Evolutionary conservation across 345 rosid genomes (phyloP).

Genomic region (Erysimum cheiranthoides): DNA sequence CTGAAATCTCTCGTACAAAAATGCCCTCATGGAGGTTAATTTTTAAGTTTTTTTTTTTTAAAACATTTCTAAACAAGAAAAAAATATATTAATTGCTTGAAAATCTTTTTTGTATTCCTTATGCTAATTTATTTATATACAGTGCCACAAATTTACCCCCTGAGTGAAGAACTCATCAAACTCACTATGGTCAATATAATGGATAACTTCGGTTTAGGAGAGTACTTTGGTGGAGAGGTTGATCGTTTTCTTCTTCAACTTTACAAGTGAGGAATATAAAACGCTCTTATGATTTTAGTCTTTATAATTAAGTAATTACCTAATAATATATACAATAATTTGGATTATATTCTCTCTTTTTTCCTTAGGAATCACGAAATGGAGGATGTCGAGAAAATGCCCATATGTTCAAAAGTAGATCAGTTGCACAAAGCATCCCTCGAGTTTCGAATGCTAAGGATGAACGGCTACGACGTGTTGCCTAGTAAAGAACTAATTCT

Average conservation of each 20-base stretch:
- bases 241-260: constrained; percentile 47
- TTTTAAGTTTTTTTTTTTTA: not conserved
- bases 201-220: constrained; percentile 56
- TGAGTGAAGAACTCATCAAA: constrained; percentile 57
- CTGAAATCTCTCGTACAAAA: constrained; percentile 51
- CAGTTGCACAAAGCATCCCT: constrained; percentile 57
- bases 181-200: constrained; percentile 57
- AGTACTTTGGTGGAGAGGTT: constrained; percentile 55
- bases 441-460: constrained; percentile 58
- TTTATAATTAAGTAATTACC: not conserved
- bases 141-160: constrained; percentile 56
- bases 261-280: constrained; percentile 45
- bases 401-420: constrained; percentile 17
- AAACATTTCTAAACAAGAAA: not conserved
- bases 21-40: constrained; percentile 53
- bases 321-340: not conserved
- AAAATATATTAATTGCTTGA: not conserved
- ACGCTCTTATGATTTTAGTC: not conserved
- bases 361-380: constrained; percentile 44
- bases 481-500: constrained; percentile 48
- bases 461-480: constrained; percentile 55
- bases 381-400: constrained; percentile 16
- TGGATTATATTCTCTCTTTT: not conserved
- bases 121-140: constrained; percentile 7
- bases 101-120: not conserved